phyloP scores from a whole-genome alignment of 1,284 basidiomycete genomes.

The Phellopilus nigrolimitatus region DNA sequence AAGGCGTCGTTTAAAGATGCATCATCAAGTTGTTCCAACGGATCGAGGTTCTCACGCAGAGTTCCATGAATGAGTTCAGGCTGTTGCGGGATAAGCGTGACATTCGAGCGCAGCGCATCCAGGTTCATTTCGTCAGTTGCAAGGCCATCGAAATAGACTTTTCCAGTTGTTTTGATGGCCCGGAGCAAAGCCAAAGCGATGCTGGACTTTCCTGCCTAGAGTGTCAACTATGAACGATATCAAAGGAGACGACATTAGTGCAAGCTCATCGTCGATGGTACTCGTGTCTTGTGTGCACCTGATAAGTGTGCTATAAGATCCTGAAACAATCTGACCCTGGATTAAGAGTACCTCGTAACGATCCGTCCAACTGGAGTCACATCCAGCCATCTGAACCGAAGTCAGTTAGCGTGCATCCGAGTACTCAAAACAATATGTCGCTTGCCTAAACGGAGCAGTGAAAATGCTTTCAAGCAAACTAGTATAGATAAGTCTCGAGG shows the following conservation, averaged over 20 bases:
- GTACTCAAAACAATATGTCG: no score
- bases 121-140: conserved; percentile 34
- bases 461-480: conserved; percentile 27
- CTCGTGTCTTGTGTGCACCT: conserved; percentile 35
- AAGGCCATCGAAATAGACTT: conserved; percentile 35
- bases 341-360: conserved; percentile 33
- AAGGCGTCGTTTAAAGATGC: conserved; percentile 44
- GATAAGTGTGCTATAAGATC: conserved; percentile 26
- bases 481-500: conserved; percentile 5
- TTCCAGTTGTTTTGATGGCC: conserved; percentile 38
- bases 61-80: conserved; percentile 29
- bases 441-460: conserved; percentile 32
- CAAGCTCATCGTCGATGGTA: conserved; percentile 31
- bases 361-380: no score
- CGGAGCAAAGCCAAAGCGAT: conserved; percentile 39
- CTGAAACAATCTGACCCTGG: conserved; percentile 15
- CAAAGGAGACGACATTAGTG: conserved; percentile 24
- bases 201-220: conserved; percentile 27
- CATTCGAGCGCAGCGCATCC: conserved; percentile 37
- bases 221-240: background rate
- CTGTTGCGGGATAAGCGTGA: conserved; percentile 49
- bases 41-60: conserved; percentile 29
- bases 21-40: conserved; percentile 45
- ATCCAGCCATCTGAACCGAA: no score
- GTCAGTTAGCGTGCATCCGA: no score